These are phyloP conservation scores for Sechiopsis laciniata DNA, from an alignment of 306 rosid genomes.

Conservation along the genomic window DNA sequence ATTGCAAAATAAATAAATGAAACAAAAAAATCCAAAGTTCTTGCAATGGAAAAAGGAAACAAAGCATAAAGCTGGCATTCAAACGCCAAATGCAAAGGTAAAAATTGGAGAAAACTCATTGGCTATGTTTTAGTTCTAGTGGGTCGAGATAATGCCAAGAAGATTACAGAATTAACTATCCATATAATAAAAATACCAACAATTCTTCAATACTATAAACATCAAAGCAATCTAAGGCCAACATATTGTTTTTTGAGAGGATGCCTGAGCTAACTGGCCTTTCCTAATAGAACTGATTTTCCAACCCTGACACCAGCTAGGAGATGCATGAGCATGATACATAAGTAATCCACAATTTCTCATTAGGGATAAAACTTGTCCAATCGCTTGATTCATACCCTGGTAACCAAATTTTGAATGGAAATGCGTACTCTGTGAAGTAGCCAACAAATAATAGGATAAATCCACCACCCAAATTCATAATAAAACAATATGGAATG, in stretches of 20 bases:
- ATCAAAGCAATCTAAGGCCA: background rate
- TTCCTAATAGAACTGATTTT: too few species aligned
- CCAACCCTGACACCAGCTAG: background rate
- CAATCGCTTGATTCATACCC: constrained; percentile 7
- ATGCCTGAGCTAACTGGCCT: background rate
- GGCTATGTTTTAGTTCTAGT: background rate
- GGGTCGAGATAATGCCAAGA: background rate
- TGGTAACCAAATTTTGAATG: background rate
- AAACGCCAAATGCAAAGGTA: background rate
- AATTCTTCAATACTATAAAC: background rate
- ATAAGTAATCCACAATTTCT: background rate
- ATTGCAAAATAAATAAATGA: background rate
- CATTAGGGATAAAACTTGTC: background rate
- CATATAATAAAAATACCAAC: background rate
- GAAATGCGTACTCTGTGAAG: background rate
- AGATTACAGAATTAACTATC: background rate
- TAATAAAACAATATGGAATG: constrained; percentile 1
- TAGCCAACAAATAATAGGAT: background rate
- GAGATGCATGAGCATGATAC: background rate
- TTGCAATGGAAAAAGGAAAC: background rate
- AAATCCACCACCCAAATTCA: constrained; percentile 5
- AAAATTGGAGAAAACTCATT: background rate
- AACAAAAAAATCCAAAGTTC: background rate
- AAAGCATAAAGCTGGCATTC: background rate
- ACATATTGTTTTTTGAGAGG: background rate